Evolutionary conservation across 139 green algal genomes (phyloP), one percentile per base, ranked within the genome.

Genomic region (Closterium sp.): DNA sequence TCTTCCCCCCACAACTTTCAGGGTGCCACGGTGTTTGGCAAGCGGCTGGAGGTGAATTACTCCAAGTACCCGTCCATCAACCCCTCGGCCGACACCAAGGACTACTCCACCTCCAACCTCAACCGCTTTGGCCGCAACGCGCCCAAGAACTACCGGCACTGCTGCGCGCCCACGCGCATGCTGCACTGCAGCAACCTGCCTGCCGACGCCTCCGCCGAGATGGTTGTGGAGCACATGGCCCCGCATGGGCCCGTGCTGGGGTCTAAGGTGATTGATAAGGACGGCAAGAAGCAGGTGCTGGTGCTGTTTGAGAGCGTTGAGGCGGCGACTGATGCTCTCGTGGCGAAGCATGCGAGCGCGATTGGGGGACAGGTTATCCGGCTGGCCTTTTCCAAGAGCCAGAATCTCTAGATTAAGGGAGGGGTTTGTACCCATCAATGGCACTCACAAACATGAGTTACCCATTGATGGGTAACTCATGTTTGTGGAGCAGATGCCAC

Each of bases 201-300:
- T 8, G 55, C 83, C 30, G 91, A 94, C 23, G 89, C 64, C 84
- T 93, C 88, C 9, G 0, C 36, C 19, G 91, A 94, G n/a, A 90
- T 43, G 33, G 19, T 94, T 31, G 93, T 31, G 4, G 89, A 81
- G 84, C 69, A 93, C 84, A 38, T 94, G 31, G n/a, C 34, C 4
- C 89, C 89, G 12, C 89, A 93, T 34, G 91, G 91, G 33, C 90
- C 55, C 3, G 93, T 94, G 31, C 23, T 88, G 32, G 89, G 89
- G 32, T 33, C 36, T 32, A 94, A 94, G 92, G 23, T 94, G 19
- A 91, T 91, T 36, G 92, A 94, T 34, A 90, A 90, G 31, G 91
- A 94, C 34, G 90, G 89, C 9, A 94, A 94, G 92, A 94, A 94
- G 92, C 92, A 94, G 86, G 90, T 69, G 9, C 92, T 94, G 6